These are phyloP conservation scores for Ophiocordyceps robertsii DNA, from an alignment of 2,329 filamentous ascomycete genomes.

Conservation along the genomic window DNA sequence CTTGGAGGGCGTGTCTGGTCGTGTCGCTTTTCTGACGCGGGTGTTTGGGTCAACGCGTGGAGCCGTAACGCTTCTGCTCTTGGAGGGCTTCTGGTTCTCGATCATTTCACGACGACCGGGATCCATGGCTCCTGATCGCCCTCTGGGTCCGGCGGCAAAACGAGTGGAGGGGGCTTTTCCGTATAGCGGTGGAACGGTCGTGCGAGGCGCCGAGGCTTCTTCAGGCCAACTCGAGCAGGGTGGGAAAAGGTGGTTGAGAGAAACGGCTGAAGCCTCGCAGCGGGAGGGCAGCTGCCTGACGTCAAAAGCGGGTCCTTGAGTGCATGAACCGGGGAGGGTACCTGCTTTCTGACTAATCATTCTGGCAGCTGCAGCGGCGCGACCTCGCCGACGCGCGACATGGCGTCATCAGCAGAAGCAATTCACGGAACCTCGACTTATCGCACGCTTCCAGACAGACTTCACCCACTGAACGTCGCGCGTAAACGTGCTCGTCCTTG, in stretches of 20 bases:
- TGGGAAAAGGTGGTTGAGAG: not conserved
- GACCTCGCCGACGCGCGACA: not conserved
- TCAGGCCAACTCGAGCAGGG: not conserved
- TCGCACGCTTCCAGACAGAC: too few relatives aligned
- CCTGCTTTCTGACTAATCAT: not conserved
- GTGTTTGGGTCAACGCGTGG: conserved; percentile 41
- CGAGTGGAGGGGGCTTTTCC: not conserved
- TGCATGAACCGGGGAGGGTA: too few relatives aligned
- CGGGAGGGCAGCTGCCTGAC: not conserved
- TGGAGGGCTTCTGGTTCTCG: conserved; percentile 27
- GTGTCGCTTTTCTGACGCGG: conserved; percentile 40
- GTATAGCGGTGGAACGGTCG: too few relatives aligned
- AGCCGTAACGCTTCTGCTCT: conserved; percentile 35
- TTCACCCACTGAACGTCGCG: too few relatives aligned
- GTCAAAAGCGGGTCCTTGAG: not conserved
- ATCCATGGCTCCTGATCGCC: conserved; percentile 27
- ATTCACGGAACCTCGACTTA: too few relatives aligned
- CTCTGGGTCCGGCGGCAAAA: not conserved
- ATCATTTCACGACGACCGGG: conserved; percentile 42
- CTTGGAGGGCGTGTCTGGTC: conserved; percentile 13
- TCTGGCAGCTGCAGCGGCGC: not conserved
- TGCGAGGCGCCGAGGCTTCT: too few relatives aligned
- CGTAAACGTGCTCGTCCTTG: too few relatives aligned
- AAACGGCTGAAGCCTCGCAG: not conserved
- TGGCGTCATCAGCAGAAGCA: too few relatives aligned